Conservation (phyloP, 1,284 basidiomycete species). For the Coriolopsis trogii region DNA sequence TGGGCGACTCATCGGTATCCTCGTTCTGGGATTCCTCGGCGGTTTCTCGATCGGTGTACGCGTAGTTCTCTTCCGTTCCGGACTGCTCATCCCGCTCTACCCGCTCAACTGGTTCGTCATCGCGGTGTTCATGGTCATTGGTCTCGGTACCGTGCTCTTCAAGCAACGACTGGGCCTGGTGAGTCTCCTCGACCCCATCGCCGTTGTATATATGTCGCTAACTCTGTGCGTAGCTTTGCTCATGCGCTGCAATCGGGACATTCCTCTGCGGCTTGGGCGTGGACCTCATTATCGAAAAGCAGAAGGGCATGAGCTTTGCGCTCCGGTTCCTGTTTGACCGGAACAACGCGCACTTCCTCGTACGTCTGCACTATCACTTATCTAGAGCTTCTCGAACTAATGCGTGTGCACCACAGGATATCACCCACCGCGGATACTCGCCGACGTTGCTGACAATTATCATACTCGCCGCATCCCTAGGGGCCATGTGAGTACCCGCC, state of each 20-base stretch:
- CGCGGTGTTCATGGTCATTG: constrained; percentile 43
- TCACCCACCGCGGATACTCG: constrained; percentile 45
- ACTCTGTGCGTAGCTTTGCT: constrained; percentile 32
- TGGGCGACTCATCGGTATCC: constrained; percentile 48
- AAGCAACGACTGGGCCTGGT: constrained; percentile 56
- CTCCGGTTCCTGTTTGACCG: constrained; percentile 65
- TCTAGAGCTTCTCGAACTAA: constrained; percentile 1
- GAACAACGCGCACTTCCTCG: constrained; percentile 57
- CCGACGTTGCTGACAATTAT: constrained; percentile 49
- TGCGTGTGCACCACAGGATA: constrained; percentile 39
- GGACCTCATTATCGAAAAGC: constrained; percentile 58
- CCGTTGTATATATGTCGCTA: constrained; percentile 30
- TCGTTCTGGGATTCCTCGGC: constrained; percentile 49
- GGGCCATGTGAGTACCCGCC: constrained; percentile 23
- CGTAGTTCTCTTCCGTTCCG: constrained; percentile 50
- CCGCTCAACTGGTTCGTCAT: constrained; percentile 58
- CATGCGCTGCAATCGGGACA: constrained; percentile 58
- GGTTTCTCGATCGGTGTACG: constrained; percentile 61
- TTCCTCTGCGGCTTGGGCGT: constrained; percentile 58
- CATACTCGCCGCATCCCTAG: constrained; percentile 47
- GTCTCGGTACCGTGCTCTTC: constrained; percentile 45
- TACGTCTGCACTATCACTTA: constrained; percentile 35
- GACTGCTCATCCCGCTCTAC: constrained; percentile 47
- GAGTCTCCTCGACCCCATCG: constrained; percentile 38
- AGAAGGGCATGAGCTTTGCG: constrained; percentile 63